These are phyloP conservation scores for Didymella pomorum DNA, from an alignment of 2,329 filamentous ascomycete genomes.

Conservation along the genomic window DNA sequence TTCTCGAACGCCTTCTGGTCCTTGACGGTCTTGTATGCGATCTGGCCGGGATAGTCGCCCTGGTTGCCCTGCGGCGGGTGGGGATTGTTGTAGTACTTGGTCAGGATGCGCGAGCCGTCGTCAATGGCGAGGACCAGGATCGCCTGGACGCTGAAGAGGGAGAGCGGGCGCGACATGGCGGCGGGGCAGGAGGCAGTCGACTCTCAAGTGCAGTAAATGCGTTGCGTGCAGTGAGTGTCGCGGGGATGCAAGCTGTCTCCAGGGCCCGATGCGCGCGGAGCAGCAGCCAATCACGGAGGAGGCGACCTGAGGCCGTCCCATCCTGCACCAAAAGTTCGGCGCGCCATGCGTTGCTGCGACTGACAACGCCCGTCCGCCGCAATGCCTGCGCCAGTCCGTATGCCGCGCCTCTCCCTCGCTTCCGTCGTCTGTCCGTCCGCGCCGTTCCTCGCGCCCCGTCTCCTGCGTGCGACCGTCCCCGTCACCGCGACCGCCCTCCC, in stretches of 20 bases:
- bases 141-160: slow-evolving; percentile 63
- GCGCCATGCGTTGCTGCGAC: neutral
- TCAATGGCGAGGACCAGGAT: slow-evolving; percentile 69
- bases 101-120: slow-evolving; percentile 89
- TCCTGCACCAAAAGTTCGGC: slow-evolving; percentile 11
- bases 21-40: slow-evolving; percentile 87
- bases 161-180: slow-evolving; percentile 62
- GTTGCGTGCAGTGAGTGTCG: neutral
- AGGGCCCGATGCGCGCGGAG: slow-evolving; percentile 27
- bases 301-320: neutral
- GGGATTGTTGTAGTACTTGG: slow-evolving; percentile 87
- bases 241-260: slow-evolving; percentile 42
- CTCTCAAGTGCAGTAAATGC: neutral
- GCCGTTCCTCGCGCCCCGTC: slow-evolving; percentile 47
- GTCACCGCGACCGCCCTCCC: slow-evolving; percentile 10
- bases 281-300: slow-evolving; percentile 35
- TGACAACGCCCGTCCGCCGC: slow-evolving; percentile 1
- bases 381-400: slow-evolving; percentile 27
- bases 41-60: slow-evolving; percentile 68
- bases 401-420: slow-evolving; percentile 39
- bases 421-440: slow-evolving; percentile 45
- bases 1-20: slow-evolving; percentile 97
- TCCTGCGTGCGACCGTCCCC: slow-evolving; percentile 31
- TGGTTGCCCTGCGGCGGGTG: slow-evolving; percentile 70
- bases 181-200: slow-evolving; percentile 50